Evolutionary conservation across 352 stramenopile genomes (phyloP).

Genomic region (Globisporangium nodosum): DNA sequence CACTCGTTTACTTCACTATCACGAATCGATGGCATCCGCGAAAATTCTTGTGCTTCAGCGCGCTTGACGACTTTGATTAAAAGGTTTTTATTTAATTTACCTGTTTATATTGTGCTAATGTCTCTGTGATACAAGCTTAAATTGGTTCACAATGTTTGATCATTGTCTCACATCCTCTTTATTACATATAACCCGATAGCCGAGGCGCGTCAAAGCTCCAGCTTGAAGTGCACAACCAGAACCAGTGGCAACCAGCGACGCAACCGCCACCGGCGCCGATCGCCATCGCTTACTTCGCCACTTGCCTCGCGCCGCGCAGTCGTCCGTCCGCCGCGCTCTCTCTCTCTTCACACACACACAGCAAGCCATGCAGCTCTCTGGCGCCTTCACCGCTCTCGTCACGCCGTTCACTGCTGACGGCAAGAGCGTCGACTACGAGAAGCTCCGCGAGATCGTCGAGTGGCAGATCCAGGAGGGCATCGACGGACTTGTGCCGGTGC

Average conservation of each 20-base stretch:
- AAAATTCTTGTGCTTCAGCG: slow-evolving; percentile 21
- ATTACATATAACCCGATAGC: background rate
- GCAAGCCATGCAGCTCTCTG: slow-evolving; percentile 35
- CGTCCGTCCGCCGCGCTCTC: background rate
- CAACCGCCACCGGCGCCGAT: too few relatives aligned
- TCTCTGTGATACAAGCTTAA: background rate
- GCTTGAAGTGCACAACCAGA: slow-evolving; percentile 23
- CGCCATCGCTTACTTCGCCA: slow-evolving; percentile 8
- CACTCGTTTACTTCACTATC: background rate
- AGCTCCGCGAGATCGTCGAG: slow-evolving; percentile 88
- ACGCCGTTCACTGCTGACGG: slow-evolving; percentile 94
- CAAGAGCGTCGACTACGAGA: slow-evolving; percentile 90
- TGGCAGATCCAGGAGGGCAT: slow-evolving; percentile 93
- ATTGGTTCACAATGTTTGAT: background rate
- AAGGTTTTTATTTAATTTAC: background rate
- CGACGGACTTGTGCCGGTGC: slow-evolving; percentile 93
- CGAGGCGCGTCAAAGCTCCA: background rate
- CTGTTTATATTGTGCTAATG: background rate
- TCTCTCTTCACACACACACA: background rate
- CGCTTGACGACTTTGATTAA: slow-evolving; percentile 1
- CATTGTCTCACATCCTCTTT: too few relatives aligned
- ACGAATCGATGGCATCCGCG: slow-evolving; percentile 1
- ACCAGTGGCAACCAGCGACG: slow-evolving; percentile 12
- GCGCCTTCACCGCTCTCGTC: slow-evolving; percentile 91
- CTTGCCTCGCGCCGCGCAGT: slow-evolving; percentile 9